Evolutionary conservation across 192 early-diverging fungal genomes (phyloP), one percentile per base, ranked within the genome.

Genomic region (Backusella luteola): DNA sequence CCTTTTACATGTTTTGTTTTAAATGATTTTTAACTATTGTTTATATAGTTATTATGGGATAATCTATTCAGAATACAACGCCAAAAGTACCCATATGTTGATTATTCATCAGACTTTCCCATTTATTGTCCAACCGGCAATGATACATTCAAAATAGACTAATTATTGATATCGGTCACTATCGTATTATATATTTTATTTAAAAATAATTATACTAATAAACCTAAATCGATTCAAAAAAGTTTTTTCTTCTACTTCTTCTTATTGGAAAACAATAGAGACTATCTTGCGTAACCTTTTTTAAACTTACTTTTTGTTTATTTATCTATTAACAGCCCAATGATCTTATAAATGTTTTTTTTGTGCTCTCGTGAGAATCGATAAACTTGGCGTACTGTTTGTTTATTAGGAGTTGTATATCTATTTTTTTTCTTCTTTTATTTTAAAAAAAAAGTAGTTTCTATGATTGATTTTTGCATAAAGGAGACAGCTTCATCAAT

Each of bases 91-190:
- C 56, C 21, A 29, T 26, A 23, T 12, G 12, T 63, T 9, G 23
- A 29, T 2, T 63, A 63, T 63, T 63, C 56, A 29, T 23, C 9
- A 29, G 12, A 63, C 3, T 63, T 8, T 69, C 68, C 19, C 4
- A 21, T 69, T 12, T 69, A 41, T 41, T 69, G 68, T 38, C 68
- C 68, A 23, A 69, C 68, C 39, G 68, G 38, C 19, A 12, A 41
- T 38, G 68, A 69, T 38, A 69, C 35, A 69, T 39, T 69, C 34
- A 69, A 39, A 38, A 69, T 38, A 69, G 21, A 69, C 35, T 38
- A 69, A 69, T 39, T 34, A 41, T 11, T 69, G 38, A 23, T 69
- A 12, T 29, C 26, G 56, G 12, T 14, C 11, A 63, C 11, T 29
- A 29, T 29, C 26, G 9, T n/a, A 49, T 49, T 49, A 49, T 49